phyloP scores from a whole-genome alignment of 169 alveolate species.

The Cryptosporidium xiaoi region DNA sequence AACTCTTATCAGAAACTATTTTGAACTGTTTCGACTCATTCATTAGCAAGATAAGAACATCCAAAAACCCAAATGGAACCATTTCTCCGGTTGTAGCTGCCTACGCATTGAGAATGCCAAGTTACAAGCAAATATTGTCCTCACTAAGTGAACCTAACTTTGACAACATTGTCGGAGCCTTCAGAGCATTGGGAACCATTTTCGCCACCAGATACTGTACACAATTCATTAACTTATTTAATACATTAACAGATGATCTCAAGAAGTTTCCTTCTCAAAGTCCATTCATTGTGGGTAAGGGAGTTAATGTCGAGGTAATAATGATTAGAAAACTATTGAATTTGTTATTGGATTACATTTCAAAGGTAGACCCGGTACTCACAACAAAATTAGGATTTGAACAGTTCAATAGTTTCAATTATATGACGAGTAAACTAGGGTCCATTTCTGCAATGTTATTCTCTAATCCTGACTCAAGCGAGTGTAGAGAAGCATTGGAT shows the following conservation, averaged over 20 bases:
- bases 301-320: constrained; percentile 59
- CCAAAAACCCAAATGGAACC: constrained; percentile 39
- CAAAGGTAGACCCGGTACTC: constrained; percentile 16
- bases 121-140: constrained; percentile 18
- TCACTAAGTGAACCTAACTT: constrained; percentile 32
- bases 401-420: constrained; percentile 18
- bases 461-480: constrained; percentile 24
- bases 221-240: constrained; percentile 22
- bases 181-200: constrained; percentile 7
- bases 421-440: constrained; percentile 61
- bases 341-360: constrained; percentile 35
- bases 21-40: constrained; percentile 37
- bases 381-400: constrained; percentile 43
- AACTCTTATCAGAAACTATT: constrained; percentile 29
- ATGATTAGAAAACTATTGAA: constrained; percentile 51
- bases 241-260: constrained; percentile 25
- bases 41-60: constrained; percentile 33
- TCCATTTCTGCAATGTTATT: constrained; percentile 45
- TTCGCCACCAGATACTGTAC: constrained; percentile 12
- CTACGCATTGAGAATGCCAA: constrained; percentile 36
- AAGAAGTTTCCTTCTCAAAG: constrained; percentile 43
- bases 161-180: constrained; percentile 30
- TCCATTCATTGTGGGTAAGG: constrained; percentile 47
- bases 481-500: constrained; percentile 30
- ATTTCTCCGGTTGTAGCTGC: constrained; percentile 62